Conservation (phyloP, 2,329 filamentous ascomycete genomes). For the Arthrobotrys conoides region DNA sequence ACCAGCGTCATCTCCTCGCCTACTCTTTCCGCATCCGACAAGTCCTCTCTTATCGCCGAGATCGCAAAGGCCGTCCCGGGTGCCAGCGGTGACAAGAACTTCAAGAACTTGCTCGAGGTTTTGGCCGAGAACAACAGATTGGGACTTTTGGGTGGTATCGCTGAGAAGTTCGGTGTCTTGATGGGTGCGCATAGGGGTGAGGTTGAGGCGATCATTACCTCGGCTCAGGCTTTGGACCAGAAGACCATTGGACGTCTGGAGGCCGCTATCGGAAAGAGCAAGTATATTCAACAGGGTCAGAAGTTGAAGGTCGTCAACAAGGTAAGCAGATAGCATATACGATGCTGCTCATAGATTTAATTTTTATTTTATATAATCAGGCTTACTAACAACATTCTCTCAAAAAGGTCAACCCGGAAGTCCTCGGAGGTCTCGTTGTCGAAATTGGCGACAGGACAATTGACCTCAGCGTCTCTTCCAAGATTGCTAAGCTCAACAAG, state of each 20-base stretch:
- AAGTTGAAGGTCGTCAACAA: conserved; percentile 97
- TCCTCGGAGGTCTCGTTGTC: conserved; percentile 92
- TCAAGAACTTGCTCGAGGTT: conserved; percentile 93
- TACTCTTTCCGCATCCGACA: conserved; percentile 83
- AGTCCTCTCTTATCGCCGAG: conserved; percentile 87
- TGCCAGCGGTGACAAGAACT: conserved; percentile 76
- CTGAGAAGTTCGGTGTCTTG: conserved; percentile 86
- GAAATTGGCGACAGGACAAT: conserved; percentile 98
- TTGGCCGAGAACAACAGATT: conserved; percentile 98
- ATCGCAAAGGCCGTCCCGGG: conserved; percentile 83
- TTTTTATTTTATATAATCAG: background rate
- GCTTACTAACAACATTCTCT: conserved; percentile 4
- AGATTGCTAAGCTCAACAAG: conserved; percentile 99
- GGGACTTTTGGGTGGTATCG: conserved; percentile 82
- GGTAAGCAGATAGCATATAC: conserved; percentile 69
- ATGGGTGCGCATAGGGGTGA: conserved; percentile 92
- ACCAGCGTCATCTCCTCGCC: conserved; percentile 81
- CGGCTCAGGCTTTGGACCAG: conserved; percentile 89
- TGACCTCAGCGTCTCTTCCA: conserved; percentile 93
- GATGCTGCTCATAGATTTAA: background rate
- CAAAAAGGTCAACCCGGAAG: conserved; percentile 87
- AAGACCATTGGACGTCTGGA: conserved; percentile 89
- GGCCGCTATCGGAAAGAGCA: conserved; percentile 87
- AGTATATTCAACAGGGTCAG: conserved; percentile 90
- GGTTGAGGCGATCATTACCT: conserved; percentile 92